Conservation (phyloP, 345 rosid genomes). For the Geranium brycei region DNA sequence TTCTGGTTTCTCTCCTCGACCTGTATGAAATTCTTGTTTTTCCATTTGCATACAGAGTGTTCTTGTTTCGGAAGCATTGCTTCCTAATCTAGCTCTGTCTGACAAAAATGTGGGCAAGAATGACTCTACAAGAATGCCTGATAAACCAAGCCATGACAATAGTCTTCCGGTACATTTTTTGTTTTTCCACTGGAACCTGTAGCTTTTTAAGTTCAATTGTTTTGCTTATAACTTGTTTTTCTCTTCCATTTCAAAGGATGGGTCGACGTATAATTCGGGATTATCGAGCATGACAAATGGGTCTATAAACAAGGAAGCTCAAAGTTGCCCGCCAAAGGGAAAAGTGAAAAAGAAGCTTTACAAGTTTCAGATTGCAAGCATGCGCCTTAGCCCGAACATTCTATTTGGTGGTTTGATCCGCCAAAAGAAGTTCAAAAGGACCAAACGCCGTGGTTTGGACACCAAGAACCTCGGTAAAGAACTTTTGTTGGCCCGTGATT, state of each 20-base stretch:
- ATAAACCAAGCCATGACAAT: conserved; percentile 15
- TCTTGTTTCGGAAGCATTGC: background rate
- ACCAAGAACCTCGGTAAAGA: conserved; percentile 18
- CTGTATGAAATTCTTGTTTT: background rate
- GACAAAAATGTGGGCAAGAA: background rate
- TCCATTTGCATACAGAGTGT: background rate
- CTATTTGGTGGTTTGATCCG: conserved; percentile 16
- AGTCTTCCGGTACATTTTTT: conserved; percentile 8
- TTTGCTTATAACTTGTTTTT: background rate
- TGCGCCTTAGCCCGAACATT: conserved; percentile 31
- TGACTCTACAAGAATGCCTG: background rate
- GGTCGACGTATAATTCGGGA: conserved; percentile 1
- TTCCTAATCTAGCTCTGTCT: background rate
- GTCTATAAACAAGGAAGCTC: conserved; percentile 7
- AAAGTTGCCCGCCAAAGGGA: conserved; percentile 13
- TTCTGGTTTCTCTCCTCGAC: background rate
- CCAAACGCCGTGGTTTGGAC: conserved; percentile 16
- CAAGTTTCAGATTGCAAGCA: conserved; percentile 19
- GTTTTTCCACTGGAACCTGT: background rate
- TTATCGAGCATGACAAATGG: conserved; percentile 9
- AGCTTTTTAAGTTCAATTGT: background rate
- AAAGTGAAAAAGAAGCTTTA: conserved; percentile 32
- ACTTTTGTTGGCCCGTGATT: conserved; percentile 15
- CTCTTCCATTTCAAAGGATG: conserved; percentile 1
- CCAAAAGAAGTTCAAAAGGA: conserved; percentile 36